Evolutionary conservation across 2,329 filamentous ascomycete species (phyloP), one percentile per base, ranked within the genome.

Genomic region (Paramyrothecium roridum): DNA sequence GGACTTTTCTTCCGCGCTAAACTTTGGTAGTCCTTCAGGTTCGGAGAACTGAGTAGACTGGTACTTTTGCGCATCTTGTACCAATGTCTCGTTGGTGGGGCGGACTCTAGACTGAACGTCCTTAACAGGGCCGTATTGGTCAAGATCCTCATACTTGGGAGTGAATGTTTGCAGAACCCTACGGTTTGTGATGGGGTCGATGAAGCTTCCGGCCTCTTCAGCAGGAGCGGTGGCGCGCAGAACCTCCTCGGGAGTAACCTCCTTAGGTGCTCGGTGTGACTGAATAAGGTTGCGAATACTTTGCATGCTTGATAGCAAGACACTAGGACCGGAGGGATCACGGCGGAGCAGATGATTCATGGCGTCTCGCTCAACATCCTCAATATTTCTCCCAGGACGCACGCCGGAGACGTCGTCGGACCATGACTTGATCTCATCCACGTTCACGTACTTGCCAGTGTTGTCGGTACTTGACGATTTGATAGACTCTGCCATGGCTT

Each of bases 151-250:
- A 52, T 70, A 70, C 20, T 60, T 55, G 57, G 71, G 69, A 4
- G 66, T 59, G 8, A 61, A 57, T 13, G 37, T 17, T 47, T 64
- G 61, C 46, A 63, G 56, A 3, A 82, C 73, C 57, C 76, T 82
- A 34, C 81, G 76, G 58, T 85, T 85, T 17, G 82, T 84, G 56
- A 86, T 84, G 3, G 83, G 82, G 55, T 86, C 82, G 47, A 86
- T 84, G 21, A 59, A 55, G 19, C 55, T 56, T 19, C 54, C 52
- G 19, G 59, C 55, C 11, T 52, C 54, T n/a, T 61, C 54, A 2
- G 54, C 53, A 2, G 59, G 52, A 6, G 61, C 57, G 12, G 68
- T 66, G 23, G 65, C 65, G 3, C 65, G 60, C 2, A 64, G 57
- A 20, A 67, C 55, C 17, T 64, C 58, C 30, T 62, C 63, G 1